Evolutionary conservation across 1,284 basidiomycete genomes (phyloP).

Genomic region (Wolfiporia cocos): DNA sequence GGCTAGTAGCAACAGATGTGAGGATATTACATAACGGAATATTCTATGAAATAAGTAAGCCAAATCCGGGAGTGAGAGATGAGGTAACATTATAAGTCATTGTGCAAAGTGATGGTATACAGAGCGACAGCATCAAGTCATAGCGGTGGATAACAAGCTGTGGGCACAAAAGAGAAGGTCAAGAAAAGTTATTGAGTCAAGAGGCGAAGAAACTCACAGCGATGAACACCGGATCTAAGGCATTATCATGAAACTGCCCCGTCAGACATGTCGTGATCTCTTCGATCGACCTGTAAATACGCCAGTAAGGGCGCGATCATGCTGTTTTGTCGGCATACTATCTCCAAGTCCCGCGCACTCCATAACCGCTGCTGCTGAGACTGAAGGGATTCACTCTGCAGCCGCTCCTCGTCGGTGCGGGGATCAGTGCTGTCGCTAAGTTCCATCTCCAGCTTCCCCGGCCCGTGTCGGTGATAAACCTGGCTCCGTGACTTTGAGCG

Average conservation of each 20-base stretch:
- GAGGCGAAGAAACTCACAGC: not conserved
- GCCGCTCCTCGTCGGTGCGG: slow-evolving; percentile 21
- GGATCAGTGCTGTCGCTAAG: slow-evolving; percentile 24
- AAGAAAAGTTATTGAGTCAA: not conserved
- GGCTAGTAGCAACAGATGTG: too few relatives aligned
- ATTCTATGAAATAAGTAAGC: too few relatives aligned
- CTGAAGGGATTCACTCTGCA: slow-evolving; percentile 20
- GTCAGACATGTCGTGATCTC: slow-evolving; percentile 10
- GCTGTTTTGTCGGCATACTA: slow-evolving; percentile 69
- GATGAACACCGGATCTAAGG: not conserved
- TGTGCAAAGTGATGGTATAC: not conserved
- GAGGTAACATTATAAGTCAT: slow-evolving; percentile 1
- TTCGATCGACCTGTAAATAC: slow-evolving; percentile 24
- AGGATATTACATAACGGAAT: too few relatives aligned
- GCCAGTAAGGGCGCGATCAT: slow-evolving; percentile 56
- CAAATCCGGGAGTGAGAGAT: too few relatives aligned
- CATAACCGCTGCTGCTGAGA: slow-evolving; percentile 34
- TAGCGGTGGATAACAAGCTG: too few relatives aligned
- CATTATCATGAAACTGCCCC: slow-evolving; percentile 5
- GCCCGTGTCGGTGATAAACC: slow-evolving; percentile 54
- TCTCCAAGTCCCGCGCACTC: slow-evolving; percentile 61
- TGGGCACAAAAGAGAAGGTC: not conserved
- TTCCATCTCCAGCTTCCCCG: slow-evolving; percentile 56
- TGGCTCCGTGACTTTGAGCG: slow-evolving; percentile 69
- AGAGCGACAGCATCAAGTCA: not conserved